Evolutionary conservation across 805 yeast genomes (phyloP).

Genomic region (Myxozyma nipponensis): DNA sequence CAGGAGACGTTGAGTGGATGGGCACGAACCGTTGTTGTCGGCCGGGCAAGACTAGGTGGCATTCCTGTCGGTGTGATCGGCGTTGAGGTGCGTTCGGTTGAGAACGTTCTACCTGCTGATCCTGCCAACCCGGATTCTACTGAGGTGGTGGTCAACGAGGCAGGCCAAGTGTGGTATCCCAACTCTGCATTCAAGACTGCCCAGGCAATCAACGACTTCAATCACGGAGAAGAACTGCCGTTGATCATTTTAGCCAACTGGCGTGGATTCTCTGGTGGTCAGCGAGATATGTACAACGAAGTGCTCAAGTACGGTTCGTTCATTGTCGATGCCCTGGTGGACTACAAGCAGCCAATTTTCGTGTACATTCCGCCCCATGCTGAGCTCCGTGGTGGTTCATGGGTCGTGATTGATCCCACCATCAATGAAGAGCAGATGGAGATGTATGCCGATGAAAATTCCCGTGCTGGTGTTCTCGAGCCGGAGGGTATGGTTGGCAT

Average conservation of each 20-base stretch:
- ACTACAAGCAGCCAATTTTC: conserved; percentile 93
- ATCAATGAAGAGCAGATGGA: conserved; percentile 97
- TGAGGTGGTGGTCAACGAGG: conserved; percentile 82
- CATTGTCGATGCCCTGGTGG: conserved; percentile 95
- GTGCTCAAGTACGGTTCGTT: conserved; percentile 94
- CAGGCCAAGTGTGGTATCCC: conserved; percentile 99
- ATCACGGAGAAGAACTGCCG: conserved; percentile 96
- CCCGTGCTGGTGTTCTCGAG: conserved; percentile 97
- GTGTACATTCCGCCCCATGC: conserved; percentile 98
- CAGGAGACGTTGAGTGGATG: conserved; percentile 95
- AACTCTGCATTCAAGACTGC: conserved; percentile 99
- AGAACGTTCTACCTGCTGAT: conserved; percentile 91
- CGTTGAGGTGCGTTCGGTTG: conserved; percentile 87
- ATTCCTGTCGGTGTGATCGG: conserved; percentile 98
- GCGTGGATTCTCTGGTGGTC: conserved; percentile 99
- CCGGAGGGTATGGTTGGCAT: conserved; percentile 99
- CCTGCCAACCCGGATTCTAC: conserved; percentile 97
- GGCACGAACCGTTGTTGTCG: conserved; percentile 98
- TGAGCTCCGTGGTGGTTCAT: conserved; percentile 98
- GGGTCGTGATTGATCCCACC: conserved; percentile 99
- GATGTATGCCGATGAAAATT: conserved; percentile 94
- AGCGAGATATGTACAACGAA: conserved; percentile 98
- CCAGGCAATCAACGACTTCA: conserved; percentile 96
- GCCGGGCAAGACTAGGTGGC: conserved; percentile 98
- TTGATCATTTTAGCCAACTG: conserved; percentile 97